These are phyloP conservation scores for Heritiera littoralis DNA, from an alignment of 345 rosid species.

Conservation along the genomic window DNA sequence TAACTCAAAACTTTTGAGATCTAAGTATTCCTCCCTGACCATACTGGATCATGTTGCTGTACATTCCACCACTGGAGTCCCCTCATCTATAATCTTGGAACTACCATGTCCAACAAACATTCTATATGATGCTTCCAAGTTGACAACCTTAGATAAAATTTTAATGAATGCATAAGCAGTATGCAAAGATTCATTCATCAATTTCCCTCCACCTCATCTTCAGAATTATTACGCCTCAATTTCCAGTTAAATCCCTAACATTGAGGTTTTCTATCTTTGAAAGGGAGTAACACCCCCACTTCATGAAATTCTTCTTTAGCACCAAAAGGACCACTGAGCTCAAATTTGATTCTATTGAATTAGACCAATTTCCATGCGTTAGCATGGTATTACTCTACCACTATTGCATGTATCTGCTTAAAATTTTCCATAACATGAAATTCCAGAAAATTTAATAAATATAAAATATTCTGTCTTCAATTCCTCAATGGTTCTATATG, in stretches of 20 bases:
- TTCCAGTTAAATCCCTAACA: background rate
- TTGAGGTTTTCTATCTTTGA: background rate
- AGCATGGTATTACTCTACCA: background rate
- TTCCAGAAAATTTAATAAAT: background rate
- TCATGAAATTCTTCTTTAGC: background rate
- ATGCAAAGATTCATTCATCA: background rate
- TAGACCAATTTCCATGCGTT: constrained; percentile 1
- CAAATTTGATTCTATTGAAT: background rate
- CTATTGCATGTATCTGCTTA: background rate
- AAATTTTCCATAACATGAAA: background rate
- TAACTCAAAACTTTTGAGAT: background rate
- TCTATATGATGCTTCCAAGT: background rate
- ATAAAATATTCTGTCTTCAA: background rate
- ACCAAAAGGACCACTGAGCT: background rate
- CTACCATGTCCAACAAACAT: background rate
- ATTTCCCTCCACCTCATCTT: background rate
- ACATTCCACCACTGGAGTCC: background rate
- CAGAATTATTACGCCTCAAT: background rate
- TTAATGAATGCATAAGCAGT: background rate
- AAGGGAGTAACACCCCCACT: background rate
- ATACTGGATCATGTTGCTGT: background rate
- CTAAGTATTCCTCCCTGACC: background rate
- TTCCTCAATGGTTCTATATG: background rate
- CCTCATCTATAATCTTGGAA: background rate
- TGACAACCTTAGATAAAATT: background rate